Conservation (phyloP, 306 rosid genomes). For the Castanopsis chinensis region DNA sequence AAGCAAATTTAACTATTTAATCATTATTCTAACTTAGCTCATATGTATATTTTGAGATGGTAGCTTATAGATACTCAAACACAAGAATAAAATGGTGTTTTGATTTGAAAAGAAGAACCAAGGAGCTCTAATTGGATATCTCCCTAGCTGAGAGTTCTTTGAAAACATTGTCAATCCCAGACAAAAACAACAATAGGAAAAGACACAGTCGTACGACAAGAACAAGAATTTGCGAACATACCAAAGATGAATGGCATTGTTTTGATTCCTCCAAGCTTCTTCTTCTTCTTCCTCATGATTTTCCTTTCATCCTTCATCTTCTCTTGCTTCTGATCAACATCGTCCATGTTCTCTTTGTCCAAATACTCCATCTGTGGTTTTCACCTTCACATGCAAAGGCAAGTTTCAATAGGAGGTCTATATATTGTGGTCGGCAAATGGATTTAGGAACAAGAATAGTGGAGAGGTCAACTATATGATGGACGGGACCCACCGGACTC, state of each 20-base stretch:
- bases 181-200: background rate
- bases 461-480: background rate
- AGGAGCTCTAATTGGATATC: too few species aligned
- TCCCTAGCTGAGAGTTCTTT: too few species aligned
- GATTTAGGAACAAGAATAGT: background rate
- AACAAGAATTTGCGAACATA: background rate
- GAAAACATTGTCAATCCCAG: background rate
- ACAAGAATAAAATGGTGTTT: too few species aligned
- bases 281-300: background rate
- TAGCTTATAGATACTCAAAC: too few species aligned
- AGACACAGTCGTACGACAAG: background rate
- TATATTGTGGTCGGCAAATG: background rate
- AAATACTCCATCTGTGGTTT: conserved; percentile 17
- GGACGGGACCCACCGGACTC: background rate
- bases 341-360: conserved; percentile 13
- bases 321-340: background rate
- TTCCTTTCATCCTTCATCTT: background rate
- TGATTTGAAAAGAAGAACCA: too few species aligned
- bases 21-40: too few species aligned
- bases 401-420: too few species aligned
- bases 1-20: too few species aligned
- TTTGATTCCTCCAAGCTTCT: conserved; percentile 47
- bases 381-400: background rate
- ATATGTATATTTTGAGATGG: too few species aligned
- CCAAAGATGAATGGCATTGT: conserved; percentile 67